Conservation (phyloP, 306 rosid genomes). For the Phaseolus lunatus region DNA sequence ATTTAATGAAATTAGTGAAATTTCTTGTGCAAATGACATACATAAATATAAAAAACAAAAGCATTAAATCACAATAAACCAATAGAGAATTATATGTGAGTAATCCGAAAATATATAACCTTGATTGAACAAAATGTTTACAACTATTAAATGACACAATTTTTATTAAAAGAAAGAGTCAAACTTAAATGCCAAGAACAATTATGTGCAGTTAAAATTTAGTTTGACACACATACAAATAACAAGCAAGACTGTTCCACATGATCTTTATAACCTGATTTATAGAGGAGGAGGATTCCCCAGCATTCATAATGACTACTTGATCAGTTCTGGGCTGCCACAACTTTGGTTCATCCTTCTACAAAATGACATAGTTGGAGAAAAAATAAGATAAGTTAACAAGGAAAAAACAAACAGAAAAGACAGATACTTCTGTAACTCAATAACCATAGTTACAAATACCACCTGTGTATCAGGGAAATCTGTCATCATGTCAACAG, state of each 20-base stretch:
- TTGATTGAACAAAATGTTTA: not conserved
- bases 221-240: constrained; percentile 32
- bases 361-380: constrained; percentile 36
- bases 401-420: not conserved
- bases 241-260: constrained; percentile 27
- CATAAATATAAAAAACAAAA: not conserved
- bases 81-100: not conserved
- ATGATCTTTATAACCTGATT: constrained; percentile 49
- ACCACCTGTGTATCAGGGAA: constrained; percentile 67
- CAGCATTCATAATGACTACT: constrained; percentile 51
- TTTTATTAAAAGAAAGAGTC: constrained; percentile 10
- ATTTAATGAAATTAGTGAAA: not conserved
- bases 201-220: not conserved
- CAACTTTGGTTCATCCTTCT: constrained; percentile 54
- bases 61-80: constrained; percentile 26
- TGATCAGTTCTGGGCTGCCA: constrained; percentile 42
- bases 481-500: constrained; percentile 55
- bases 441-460: constrained; percentile 26
- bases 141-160: constrained; percentile 6
- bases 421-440: constrained; percentile 5
- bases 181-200: constrained; percentile 1
- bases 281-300: constrained; percentile 58
- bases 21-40: not conserved
- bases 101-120: constrained; percentile 20
- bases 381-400: constrained; percentile 15